Evolutionary conservation across 495 filamentous ascomycete species (phyloP), one percentile per base, ranked within the genome.

Genomic region (Aspergillus taichungensis): DNA sequence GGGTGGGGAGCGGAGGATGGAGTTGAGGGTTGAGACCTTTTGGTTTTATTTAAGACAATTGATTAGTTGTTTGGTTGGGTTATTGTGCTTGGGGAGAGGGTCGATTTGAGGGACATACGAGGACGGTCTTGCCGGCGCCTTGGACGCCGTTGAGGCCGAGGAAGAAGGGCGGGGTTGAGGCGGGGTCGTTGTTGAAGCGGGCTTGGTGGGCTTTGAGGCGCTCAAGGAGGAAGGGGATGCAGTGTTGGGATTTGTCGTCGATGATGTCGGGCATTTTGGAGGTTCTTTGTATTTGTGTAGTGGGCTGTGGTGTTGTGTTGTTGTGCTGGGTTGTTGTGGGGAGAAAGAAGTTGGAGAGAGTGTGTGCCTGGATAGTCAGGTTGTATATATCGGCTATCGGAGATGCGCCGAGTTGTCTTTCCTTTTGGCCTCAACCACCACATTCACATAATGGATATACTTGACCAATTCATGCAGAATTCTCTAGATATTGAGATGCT

Each of bases 91-190:
- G 18, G 18, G 40, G 13, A 34, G 30, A 14, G n/a, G 30, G 37
- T 8, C 41, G 24, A 43, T 36, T 18, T 13, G 45, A 13, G 27
- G 27, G 31, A 31, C 67, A 55, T 61, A 82, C 89, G 53, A 96
- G 72, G 3, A 89, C 90, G 1, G 89, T 91, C 66, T 97, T 97
- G 34, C 91, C 91, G 37, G 84, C 85, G 38, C 90, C 90, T 62
- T 94, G 89, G 11, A 94, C 69, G 34, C 73, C 79, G 52, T 82
- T 82, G 40, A 83, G 52, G 11, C 78, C 78, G 13, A 83, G 59
- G 59, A 82, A 78, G 57, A 82, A 75, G 29, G 77, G 76, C 38
- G 74, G 70, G 46, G 71, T 60, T 43, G 69, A 62, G 39, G 57
- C 53, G 42, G 53, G 46, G 37, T 62, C 41, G 51, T 59, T 40